Percentiles rank a stretch among this genome's conserved stretches.
phyloP scores from a whole-genome alignment of 768 basidiomycete species.

The Tylopilus felleus region DNA sequence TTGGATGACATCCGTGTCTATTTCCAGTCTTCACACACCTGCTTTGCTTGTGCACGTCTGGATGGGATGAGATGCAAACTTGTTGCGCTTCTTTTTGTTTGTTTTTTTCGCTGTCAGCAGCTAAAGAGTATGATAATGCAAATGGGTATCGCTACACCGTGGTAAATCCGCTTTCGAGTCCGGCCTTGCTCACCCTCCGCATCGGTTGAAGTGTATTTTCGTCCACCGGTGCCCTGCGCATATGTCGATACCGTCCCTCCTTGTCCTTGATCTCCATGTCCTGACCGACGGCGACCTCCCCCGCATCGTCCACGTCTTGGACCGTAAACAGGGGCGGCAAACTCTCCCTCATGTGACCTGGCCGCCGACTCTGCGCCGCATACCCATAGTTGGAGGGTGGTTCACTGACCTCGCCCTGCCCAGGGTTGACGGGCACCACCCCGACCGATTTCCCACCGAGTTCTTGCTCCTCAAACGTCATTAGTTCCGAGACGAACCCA shows the following conservation, averaged over 20 bases:
- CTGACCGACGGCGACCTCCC: constrained; percentile 53
- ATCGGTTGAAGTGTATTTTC: constrained; percentile 86
- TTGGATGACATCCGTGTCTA: constrained; percentile 6
- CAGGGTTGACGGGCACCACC: constrained; percentile 16
- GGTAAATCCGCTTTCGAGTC: constrained; percentile 66
- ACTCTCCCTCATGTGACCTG: constrained; percentile 70
- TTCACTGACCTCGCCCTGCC: constrained; percentile 23
- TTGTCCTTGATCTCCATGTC: constrained; percentile 89
- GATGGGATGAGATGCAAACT: background rate
- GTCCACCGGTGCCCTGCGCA: constrained; percentile 82
- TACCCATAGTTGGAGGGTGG: constrained; percentile 38
- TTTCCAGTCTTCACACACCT: background rate
- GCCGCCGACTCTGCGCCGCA: constrained; percentile 49
- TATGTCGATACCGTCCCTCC: constrained; percentile 82
- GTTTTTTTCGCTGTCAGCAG: background rate
- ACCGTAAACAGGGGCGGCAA: constrained; percentile 37
- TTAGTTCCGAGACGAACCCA: constrained; percentile 94
- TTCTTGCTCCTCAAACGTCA: constrained; percentile 93
- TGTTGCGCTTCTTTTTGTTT: background rate
- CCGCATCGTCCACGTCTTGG: constrained; percentile 27
- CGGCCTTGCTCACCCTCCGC: constrained; percentile 90
- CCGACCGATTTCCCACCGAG: constrained; percentile 54
- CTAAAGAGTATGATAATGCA: constrained; percentile 6
- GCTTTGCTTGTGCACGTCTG: background rate
- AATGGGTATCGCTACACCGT: constrained; percentile 16